Evolutionary conservation across 140 eudicot species (phyloP), one percentile per base, ranked within the genome.

Genomic region (Anethum foeniculum): DNA sequence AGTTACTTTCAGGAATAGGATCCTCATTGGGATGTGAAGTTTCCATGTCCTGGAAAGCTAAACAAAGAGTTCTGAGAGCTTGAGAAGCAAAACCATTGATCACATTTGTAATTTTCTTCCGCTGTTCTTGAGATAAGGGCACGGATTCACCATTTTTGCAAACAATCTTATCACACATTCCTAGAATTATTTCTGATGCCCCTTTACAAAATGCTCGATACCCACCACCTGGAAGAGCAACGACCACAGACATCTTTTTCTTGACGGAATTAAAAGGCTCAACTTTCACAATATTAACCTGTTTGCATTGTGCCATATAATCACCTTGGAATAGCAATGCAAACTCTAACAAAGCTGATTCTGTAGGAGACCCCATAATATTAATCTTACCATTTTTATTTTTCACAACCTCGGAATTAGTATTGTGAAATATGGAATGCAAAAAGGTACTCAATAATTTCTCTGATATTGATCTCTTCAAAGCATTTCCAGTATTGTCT

Each of bases 291-390:
- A 86, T 90, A 75, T 87, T 84, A 13, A 64, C 27, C 39, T 84
- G 86, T 72, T 83, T 79, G 0, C 52, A n/a, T 13, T 65, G 80
- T 25, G 82, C 80, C 67, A 67, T 77, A 51, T 83, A 69, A 67
- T 88, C 88, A 43, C 75, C 83, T 15, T 82, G 86, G 67, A 91
- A 89, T 21, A 83, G 86, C 81, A 90, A 69, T 51, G 92, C 98
- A 38, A 88, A 91, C 69, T 93, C 98, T 41, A 93, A 64, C 76
- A 93, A 71, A 21, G 98, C 98, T 1, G 95, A 83, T 84, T 93
- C 98, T 2, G 98, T 93, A n/a, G 98, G 98, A 10, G 93, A 88
- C 38, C 97, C 97, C 58, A 91, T 69, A n/a, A 93, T 86, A 71
- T 74, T 88, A 3, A 81, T 79, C 79, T 85, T 93, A 23, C 97